phyloP scores from a whole-genome alignment of 2,329 filamentous ascomycete genomes.

The Xylaria multiplex region DNA sequence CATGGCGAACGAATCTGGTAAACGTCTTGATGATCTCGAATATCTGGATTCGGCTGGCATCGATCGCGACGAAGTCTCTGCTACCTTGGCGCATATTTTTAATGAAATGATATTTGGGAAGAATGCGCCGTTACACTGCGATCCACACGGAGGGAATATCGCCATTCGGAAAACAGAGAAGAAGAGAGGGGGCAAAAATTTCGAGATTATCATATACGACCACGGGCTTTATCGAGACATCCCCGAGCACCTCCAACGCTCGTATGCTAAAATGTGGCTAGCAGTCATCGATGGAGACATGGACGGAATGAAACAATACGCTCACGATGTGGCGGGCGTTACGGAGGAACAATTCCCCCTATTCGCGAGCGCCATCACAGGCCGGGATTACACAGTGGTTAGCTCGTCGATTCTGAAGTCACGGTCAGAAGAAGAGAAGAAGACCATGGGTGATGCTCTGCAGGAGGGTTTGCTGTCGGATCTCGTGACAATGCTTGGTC shows the following conservation, averaged over 20 bases:
- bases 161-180: slow-evolving; percentile 80
- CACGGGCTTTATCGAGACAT: slow-evolving; percentile 97
- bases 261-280: slow-evolving; percentile 97
- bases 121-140: slow-evolving; percentile 90
- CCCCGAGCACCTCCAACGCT: slow-evolving; percentile 77
- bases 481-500: slow-evolving; percentile 85
- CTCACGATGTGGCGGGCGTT: slow-evolving; percentile 88
- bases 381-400: slow-evolving; percentile 85
- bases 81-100: slow-evolving; percentile 89
- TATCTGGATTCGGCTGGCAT: slow-evolving; percentile 89
- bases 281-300: slow-evolving; percentile 93
- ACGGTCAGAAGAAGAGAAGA: slow-evolving; percentile 80
- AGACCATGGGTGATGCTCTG: slow-evolving; percentile 83
- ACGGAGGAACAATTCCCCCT: slow-evolving; percentile 91
- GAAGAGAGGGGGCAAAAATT: slow-evolving; percentile 73
- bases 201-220: slow-evolving; percentile 96
- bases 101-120: slow-evolving; percentile 99
- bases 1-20: slow-evolving; percentile 92
- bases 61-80: slow-evolving; percentile 94
- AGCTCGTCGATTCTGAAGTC: slow-evolving; percentile 66
- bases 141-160: slow-evolving; percentile 96
- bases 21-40: slow-evolving; percentile 85
- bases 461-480: slow-evolving; percentile 90
- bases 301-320: slow-evolving; percentile 84
- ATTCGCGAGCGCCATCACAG: slow-evolving; percentile 96